Evolutionary conservation across 2,329 filamentous ascomycete species (phyloP), one percentile per base, ranked within the genome.

Genomic region (Claviceps digitariae): DNA sequence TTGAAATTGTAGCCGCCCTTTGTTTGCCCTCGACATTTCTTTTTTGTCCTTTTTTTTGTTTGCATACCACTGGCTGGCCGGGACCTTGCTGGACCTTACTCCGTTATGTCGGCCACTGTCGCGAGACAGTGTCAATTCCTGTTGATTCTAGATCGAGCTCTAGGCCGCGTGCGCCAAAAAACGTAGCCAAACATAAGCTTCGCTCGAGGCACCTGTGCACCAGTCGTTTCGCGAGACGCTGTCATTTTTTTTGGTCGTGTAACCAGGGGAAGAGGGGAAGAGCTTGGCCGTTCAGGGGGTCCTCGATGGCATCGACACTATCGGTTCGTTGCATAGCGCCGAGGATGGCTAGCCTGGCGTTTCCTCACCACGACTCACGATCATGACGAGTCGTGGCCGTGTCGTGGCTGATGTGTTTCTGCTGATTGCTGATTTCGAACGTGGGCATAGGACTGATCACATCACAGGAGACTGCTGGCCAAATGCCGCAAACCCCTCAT

Each of bases 331-430:
- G 43, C 43, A 41, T 15, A 29, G 44, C 20, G 29, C 25, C 51
- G 29, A 40, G 23, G 27, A 6, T 48, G 21, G 34, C 51, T n/a
- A 25, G 36, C 20, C 21, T 3, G 15, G 9, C 6, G 5, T 29
- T 7, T 47, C 44, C n/a, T 53, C 13, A 7, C 29, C 29, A 21
- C 27, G 8, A 31, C 8, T 48, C 45, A 36, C 31, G 31, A 40
- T 29, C 52, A 50, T 50, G 40, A 50, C 48, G 48, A 50, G 20
- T 53, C 46, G 47, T 46, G 47, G 47, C 52, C 29, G 40, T 36
- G 17, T n/a, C n/a, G n/a, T n/a, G n/a, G n/a, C n/a, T n/a, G n/a
- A 5, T 44, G 41, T n/a, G n/a, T n/a, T n/a, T n/a, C n/a, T n/a
- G 21, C 21, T 15, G 31, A 29, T n/a, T 44, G 31, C 31, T 40